A percentile compares a stretch with the other conserved stretches of the same genome.
These are phyloP conservation scores for Vishniacozyma victoriae DNA, from an alignment of 768 basidiomycete species.

Conservation along the genomic window DNA sequence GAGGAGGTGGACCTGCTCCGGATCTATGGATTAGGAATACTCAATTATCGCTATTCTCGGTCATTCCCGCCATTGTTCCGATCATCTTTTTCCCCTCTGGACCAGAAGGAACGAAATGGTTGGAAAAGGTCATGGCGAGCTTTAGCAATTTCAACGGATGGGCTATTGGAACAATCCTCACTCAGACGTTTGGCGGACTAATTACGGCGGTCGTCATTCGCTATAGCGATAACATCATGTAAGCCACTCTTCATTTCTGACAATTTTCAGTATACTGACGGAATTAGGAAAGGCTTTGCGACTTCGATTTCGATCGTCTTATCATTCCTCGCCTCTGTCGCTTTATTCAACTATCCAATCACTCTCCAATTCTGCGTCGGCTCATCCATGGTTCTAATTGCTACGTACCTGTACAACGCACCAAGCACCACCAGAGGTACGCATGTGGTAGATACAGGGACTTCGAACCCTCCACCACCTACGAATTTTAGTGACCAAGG, in stretches of 20 bases:
- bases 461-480: too few species aligned
- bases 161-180: slow-evolving; percentile 84
- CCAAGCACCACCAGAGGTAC: too few species aligned
- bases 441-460: too few species aligned
- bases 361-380: slow-evolving; percentile 81
- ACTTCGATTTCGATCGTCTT: slow-evolving; percentile 90
- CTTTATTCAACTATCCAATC: slow-evolving; percentile 82
- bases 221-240: slow-evolving; percentile 68
- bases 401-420: slow-evolving; percentile 89
- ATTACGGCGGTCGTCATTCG: slow-evolving; percentile 92
- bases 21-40: slow-evolving; percentile 97
- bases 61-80: slow-evolving; percentile 78
- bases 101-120: slow-evolving; percentile 19
- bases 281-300: slow-evolving; percentile 74
- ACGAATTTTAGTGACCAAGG: too few species aligned
- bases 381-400: slow-evolving; percentile 70
- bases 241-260: slow-evolving; percentile 16
- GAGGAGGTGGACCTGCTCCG: slow-evolving; percentile 40
- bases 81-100: slow-evolving; percentile 56
- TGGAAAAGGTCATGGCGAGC: slow-evolving; percentile 48
- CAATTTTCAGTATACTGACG: background rate
- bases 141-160: slow-evolving; percentile 82
- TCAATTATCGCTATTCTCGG: slow-evolving; percentile 87
- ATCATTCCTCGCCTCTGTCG: slow-evolving; percentile 85
- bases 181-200: slow-evolving; percentile 86